Evolutionary conservation across 176 grass and related monocot species (phyloP).

Genomic region (Otatea glauca): DNA sequence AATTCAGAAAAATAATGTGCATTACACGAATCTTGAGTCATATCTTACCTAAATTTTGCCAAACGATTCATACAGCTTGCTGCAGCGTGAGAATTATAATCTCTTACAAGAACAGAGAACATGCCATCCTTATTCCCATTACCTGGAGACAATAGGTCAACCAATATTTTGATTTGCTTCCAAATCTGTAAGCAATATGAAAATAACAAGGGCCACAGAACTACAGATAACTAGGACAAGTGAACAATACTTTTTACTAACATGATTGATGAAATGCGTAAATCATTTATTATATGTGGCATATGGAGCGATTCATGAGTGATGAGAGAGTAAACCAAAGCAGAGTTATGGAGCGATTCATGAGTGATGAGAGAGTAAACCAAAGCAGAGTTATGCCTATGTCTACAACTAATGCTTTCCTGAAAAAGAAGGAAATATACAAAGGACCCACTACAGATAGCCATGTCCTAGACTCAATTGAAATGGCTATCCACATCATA

Average conservation of each 20-base stretch:
- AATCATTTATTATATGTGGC: not conserved
- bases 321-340: not conserved
- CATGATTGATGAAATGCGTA: not conserved
- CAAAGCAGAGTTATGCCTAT: not conserved
- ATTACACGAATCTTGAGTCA: conserved; percentile 22
- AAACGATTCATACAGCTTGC: conserved; percentile 99
- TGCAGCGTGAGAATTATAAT: conserved; percentile 99
- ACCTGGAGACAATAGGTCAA: conserved; percentile 63
- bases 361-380: not conserved
- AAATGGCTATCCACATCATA: conserved; percentile 10
- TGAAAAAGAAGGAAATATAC: not conserved
- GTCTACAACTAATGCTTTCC: conserved; percentile 15
- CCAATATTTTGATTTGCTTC: conserved; percentile 32
- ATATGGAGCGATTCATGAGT: not conserved
- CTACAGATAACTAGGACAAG: not conserved
- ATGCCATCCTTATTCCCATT: conserved; percentile 92
- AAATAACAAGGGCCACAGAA: conserved; percentile 19
- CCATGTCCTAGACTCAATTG: not conserved
- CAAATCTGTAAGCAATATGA: conserved; percentile 30
- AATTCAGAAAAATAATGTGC: conserved; percentile 8
- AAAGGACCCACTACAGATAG: not conserved
- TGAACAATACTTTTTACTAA: conserved; percentile 24
- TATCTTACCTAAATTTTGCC: conserved; percentile 88
- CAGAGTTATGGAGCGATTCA: conserved; percentile 14
- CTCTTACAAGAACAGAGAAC: conserved; percentile 90